A percentile compares a stretch with the other conserved stretches of the same genome.
phyloP scores from a whole-genome alignment of 768 basidiomycete genomes.

The Tylopilus balloui region DNA sequence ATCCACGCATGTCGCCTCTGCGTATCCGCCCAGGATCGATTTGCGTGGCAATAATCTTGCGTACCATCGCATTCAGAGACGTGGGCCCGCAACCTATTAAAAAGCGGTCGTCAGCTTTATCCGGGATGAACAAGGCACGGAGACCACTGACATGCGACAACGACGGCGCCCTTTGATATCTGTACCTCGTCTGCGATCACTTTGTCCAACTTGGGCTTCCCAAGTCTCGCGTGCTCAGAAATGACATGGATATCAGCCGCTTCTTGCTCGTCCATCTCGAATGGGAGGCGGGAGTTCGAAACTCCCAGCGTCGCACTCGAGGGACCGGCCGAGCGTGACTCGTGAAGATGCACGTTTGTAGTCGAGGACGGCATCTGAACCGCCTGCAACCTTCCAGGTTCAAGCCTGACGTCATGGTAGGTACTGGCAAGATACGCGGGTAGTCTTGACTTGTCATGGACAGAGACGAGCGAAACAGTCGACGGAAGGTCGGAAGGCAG shows the following conservation, averaged over 20 bases:
- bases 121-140: neutral
- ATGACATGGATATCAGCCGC: constrained; percentile 53
- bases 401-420: constrained; percentile 5
- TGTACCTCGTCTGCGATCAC: constrained; percentile 65
- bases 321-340: neutral
- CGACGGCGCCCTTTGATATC: constrained; percentile 47
- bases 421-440: neutral
- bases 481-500: neutral
- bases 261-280: constrained; percentile 56
- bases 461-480: constrained; percentile 3
- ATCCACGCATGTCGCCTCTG: constrained; percentile 54
- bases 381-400: neutral
- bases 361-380: neutral
- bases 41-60: constrained; percentile 58
- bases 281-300: constrained; percentile 12
- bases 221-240: constrained; percentile 59
- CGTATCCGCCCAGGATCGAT: constrained; percentile 52
- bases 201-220: constrained; percentile 59
- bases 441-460: neutral
- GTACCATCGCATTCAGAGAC: constrained; percentile 62
- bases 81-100: constrained; percentile 67
- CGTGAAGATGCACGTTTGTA: neutral
- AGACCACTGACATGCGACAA: constrained; percentile 62
- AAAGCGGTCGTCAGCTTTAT: neutral
- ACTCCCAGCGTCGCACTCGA: neutral